phyloP scores from a whole-genome alignment of 75 land plant genomes.

The Picea glauca region DNA sequence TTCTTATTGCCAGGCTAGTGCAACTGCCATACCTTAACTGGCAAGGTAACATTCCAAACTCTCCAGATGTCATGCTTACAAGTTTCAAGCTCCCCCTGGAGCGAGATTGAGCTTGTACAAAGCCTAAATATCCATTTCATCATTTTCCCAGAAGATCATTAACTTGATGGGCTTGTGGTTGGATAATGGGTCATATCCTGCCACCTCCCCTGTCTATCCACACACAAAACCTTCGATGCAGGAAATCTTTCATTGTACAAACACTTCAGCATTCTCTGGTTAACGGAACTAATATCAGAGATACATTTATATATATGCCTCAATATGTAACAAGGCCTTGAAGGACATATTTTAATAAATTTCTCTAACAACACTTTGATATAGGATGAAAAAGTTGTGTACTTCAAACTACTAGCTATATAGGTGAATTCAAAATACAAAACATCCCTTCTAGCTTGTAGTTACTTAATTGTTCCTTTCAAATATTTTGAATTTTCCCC shows the following conservation, averaged over 20 bases:
- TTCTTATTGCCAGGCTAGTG: not conserved
- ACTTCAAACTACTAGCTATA: no score
- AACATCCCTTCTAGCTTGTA: not conserved
- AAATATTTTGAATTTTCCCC: not conserved
- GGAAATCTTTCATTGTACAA: not conserved
- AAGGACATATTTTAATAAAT: no score
- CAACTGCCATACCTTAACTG: not conserved
- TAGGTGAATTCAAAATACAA: not conserved
- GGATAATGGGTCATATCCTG: not conserved
- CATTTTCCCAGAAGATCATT: no score
- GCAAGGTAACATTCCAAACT: not conserved
- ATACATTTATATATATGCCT: no score
- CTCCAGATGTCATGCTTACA: not conserved
- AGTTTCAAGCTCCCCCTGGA: no score
- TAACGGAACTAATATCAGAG: not conserved
- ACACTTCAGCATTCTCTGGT: not conserved
- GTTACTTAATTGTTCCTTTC: not conserved
- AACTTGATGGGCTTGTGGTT: not conserved
- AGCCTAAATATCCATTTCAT: no score
- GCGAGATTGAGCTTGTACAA: no score
- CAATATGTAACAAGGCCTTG: no score
- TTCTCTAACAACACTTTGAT: not conserved
- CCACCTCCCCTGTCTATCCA: not conserved
- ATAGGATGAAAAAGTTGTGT: not conserved
- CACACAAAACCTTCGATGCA: not conserved